Conservation (phyloP, 129 eudicot genomes). For the Gnaphalium uliginosum region DNA sequence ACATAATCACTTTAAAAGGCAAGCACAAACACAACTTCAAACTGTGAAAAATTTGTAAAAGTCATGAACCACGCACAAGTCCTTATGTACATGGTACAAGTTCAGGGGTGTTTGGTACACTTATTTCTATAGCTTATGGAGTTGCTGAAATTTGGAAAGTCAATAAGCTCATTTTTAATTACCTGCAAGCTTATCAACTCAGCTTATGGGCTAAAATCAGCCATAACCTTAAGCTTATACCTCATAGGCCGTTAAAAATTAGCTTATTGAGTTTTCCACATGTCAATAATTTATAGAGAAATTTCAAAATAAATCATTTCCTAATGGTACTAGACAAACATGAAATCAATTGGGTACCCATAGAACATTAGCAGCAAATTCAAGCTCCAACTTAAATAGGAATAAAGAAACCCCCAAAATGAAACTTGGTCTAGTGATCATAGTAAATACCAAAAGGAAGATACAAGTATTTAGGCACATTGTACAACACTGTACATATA, state of each 20-base stretch:
- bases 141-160: neutral
- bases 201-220: neutral
- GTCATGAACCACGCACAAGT: neutral
- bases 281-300: too few relatives aligned
- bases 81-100: neutral
- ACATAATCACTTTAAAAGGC: neutral
- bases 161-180: neutral
- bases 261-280: neutral
- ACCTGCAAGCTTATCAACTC: too few relatives aligned
- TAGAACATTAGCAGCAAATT: neutral
- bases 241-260: neutral
- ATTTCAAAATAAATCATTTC: neutral
- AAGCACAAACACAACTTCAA: neutral
- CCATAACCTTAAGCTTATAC: neutral
- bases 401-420: neutral
- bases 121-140: neutral
- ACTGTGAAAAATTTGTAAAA: neutral
- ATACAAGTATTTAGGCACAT: slow-evolving; percentile 15
- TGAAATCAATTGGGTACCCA: neutral
- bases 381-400: neutral
- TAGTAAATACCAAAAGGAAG: neutral
- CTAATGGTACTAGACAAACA: neutral
- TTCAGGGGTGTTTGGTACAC: neutral
- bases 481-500: neutral
- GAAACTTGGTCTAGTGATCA: neutral